Evolutionary conservation across 805 yeast species (phyloP), one percentile per base, ranked within the genome.

Genomic region (Metschnikowia santaceciliae): DNA sequence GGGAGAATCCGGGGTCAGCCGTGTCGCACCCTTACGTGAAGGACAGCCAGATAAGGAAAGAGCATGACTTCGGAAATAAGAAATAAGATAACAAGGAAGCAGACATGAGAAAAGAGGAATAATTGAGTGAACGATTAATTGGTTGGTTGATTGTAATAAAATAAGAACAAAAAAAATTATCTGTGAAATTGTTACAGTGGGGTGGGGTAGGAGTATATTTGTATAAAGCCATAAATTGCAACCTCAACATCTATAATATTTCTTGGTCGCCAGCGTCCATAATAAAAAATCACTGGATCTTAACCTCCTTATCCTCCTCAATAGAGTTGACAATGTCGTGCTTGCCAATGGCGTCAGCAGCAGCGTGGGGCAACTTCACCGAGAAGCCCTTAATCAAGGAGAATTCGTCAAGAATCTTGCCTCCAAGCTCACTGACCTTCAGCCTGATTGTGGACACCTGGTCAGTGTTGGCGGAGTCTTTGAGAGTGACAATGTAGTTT

Each of bases 231-330:
- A 11, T 26, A 4, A 26, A 26, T 10, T 10, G 30, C 11, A 10
- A 26, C 30, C 30, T 4, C 1, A 26, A 26, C 30, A 26, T 26
- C 11, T 8, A 26, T 26, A 26, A 26, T 26, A 26, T 8, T 26
- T 26, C 11, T 26, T 26, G 30, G 30, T 26, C 11, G 2, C 30
- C 30, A 8, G 30, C 4, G 30, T 26, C 30, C 30, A 26, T 26
- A 10, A 26, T 26, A 37, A 3, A 13, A 3, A 20, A 23, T 32
- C 46, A 54, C 46, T 72, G 72, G 56, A 75, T 79, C 57, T 75
- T 74, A 39, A 85, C 89, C 61, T 81, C 86, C 61, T 77, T 70
- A 64, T 86, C 91, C 63, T 82, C 89, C 66, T 86, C 91, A 55
- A 84, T 71, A 38, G 75, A 68, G 44, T 79, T 77, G 57, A 86